Base-by-base conservation (phyloP, 2,329 filamentous ascomycete genomes). In the Beauveria sp. region DNA sequence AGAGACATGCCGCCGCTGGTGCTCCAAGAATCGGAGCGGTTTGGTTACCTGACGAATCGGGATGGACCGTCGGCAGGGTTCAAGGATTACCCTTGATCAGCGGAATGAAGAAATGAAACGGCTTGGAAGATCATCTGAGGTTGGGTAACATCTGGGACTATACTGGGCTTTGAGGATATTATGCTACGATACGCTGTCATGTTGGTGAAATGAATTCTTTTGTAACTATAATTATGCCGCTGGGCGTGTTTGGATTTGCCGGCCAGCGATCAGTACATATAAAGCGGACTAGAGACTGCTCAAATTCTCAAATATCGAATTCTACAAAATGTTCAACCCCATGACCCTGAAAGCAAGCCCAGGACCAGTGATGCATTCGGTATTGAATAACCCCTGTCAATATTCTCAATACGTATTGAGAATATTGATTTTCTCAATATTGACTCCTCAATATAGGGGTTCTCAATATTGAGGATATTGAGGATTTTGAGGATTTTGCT, bases 1-100 rank as follows among this genome's bases (percentile, higher is more conserved):
- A 65, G 65, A 51, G 84, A 87, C 64, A 67, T 86, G 56, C 84
- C 84, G 4, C 58, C 62, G n/a, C 78, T 80, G 52, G 65, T 86
- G 63, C 66, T 74, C 14, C 67, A 70, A 5, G 69, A 78, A 34
- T 66, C 66, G 5, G 71, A 75, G 9, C 73, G 72, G 30, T 82
- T 79, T 65, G 66, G 67, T 12, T 82, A 81, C 65, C 69, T 82
- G 70, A 61, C 79, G 20, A 70, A 77, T 63, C 71, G 80, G 62
- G 75, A 80, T 63, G 79, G 78, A 3, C 68, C 71, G 53, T 74
- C 70, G 30, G 80, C 79, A 24, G 80, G 80, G 1, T 82, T 82
- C 62, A 69, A 58, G 12, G 79, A 83, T 64, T 81, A 80, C 12
- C 54, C 54, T 24, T 61, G 24, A 54, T 18, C 45, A 47, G 2